Conservation (phyloP, 768 basidiomycete species). For the Pisolithus marmoratus region DNA sequence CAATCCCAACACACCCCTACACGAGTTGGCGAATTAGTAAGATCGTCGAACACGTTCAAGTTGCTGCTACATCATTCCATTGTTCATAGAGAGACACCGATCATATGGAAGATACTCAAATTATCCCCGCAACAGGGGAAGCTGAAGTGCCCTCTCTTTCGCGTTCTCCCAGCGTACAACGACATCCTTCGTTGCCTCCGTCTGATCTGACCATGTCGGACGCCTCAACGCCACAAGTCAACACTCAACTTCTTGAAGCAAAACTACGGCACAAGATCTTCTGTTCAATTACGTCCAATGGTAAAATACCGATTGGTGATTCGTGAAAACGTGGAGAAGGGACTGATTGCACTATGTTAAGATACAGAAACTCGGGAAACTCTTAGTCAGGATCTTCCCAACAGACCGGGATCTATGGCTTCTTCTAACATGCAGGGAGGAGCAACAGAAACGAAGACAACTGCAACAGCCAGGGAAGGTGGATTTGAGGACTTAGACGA, state of each 20-base stretch:
- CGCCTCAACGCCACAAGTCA: constrained; percentile 24
- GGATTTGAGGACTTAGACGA: constrained; percentile 21
- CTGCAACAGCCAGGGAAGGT: background rate
- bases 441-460: background rate
- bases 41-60: constrained; percentile 7
- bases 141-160: constrained; percentile 21
- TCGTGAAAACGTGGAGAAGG: background rate
- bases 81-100: constrained; percentile 14
- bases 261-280: constrained; percentile 15
- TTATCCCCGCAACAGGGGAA: constrained; percentile 32
- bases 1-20: constrained; percentile 45
- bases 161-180: constrained; percentile 8
- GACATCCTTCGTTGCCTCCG: constrained; percentile 20
- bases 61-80: constrained; percentile 1
- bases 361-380: constrained; percentile 30
- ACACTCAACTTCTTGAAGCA: constrained; percentile 37
- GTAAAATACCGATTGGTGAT: constrained; percentile 36
- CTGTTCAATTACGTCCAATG: constrained; percentile 23
- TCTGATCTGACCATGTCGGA: constrained; percentile 20
- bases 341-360: constrained; percentile 2
- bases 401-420: constrained; percentile 26
- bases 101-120: constrained; percentile 48
- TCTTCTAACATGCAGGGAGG: background rate
- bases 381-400: constrained; percentile 13
- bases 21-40: constrained; percentile 52